A percentile compares a stretch with the other conserved stretches of the same genome.
phyloP scores from a whole-genome alignment of 2,329 filamentous ascomycete species.

The Nannizziopsis arthrosporioides region DNA sequence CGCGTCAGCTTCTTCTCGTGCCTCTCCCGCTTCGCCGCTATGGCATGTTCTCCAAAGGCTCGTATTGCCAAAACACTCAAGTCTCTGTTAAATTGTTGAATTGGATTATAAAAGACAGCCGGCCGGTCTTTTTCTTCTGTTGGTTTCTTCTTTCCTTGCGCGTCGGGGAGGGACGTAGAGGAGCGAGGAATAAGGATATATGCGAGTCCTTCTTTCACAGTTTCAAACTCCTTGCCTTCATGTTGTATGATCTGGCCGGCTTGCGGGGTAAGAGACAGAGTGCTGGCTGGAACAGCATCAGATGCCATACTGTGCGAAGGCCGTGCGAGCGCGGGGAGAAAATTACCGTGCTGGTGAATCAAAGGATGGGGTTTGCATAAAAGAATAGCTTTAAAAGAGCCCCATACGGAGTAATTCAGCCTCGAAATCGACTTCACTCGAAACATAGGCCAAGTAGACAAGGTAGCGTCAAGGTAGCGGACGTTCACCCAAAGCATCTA shows the following conservation, averaged over 20 bases:
- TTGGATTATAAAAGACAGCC: constrained; percentile 92
- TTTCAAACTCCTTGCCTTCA: constrained; percentile 45
- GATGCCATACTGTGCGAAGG: constrained; percentile 11
- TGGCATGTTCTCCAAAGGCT: constrained; percentile 62
- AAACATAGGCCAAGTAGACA: neutral
- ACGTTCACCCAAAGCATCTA: too few relatives aligned
- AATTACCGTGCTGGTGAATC: neutral
- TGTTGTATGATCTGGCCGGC: constrained; percentile 30
- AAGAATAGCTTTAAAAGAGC: neutral
- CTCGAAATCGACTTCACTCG: neutral
- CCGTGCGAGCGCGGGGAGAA: neutral
- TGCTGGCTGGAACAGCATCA: constrained; percentile 16
- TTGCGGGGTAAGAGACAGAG: constrained; percentile 11
- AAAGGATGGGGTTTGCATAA: neutral
- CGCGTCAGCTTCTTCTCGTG: constrained; percentile 28
- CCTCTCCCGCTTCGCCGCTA: constrained; percentile 44
- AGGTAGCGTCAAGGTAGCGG: too few relatives aligned
- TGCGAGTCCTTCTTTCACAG: constrained; percentile 56
- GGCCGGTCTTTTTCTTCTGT: constrained; percentile 53
- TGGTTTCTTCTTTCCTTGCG: constrained; percentile 35
- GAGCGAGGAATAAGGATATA: constrained; percentile 52
- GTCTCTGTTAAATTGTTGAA: constrained; percentile 97
- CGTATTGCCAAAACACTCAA: constrained; percentile 86
- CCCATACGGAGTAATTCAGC: neutral
- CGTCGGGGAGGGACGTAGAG: constrained; percentile 27